phyloP scores from a whole-genome alignment of 78 protist species.

The Mastigamoeba balamuthi region DNA sequence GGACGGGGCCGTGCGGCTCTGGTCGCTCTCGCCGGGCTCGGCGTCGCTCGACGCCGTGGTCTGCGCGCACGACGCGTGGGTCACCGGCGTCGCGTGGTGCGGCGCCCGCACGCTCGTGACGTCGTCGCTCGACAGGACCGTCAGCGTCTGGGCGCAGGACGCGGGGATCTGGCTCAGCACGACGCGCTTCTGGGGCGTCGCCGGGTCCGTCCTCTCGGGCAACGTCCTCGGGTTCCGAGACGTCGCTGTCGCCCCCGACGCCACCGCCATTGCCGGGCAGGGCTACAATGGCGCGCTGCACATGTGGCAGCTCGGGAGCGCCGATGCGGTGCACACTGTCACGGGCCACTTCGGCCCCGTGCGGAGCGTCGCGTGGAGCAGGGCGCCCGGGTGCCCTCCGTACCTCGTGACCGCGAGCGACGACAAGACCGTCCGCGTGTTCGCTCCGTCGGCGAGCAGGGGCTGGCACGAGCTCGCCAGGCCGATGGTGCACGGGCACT shows the following conservation, averaged over 20 bases:
- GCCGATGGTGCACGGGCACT: slow-evolving; percentile 20
- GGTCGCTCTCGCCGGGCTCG: too few species aligned
- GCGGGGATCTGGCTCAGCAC: neutral
- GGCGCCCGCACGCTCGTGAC: neutral
- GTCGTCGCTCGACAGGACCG: neutral
- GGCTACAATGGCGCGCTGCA: slow-evolving; percentile 12
- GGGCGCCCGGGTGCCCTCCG: neutral
- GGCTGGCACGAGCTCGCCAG: slow-evolving; percentile 18
- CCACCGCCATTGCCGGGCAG: neutral
- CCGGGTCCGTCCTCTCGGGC: slow-evolving; percentile 15
- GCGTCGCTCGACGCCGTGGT: neutral
- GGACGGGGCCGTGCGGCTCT: too few species aligned
- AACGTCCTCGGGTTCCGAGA: neutral
- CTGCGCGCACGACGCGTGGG: neutral
- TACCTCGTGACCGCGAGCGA: neutral
- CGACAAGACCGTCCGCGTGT: slow-evolving; percentile 13
- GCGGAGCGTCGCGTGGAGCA: neutral
- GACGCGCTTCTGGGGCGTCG: neutral
- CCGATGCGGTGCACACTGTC: neutral
- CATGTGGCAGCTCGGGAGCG: neutral
- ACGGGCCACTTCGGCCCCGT: slow-evolving; percentile 5
- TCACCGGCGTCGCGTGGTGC: neutral
- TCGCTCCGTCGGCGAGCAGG: neutral
- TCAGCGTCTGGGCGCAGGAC: slow-evolving; percentile 7
- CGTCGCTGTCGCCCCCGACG: neutral